These are phyloP conservation scores for Termitomyces sp. DNA, from an alignment of 1,284 basidiomycete species.

Conservation along the genomic window DNA sequence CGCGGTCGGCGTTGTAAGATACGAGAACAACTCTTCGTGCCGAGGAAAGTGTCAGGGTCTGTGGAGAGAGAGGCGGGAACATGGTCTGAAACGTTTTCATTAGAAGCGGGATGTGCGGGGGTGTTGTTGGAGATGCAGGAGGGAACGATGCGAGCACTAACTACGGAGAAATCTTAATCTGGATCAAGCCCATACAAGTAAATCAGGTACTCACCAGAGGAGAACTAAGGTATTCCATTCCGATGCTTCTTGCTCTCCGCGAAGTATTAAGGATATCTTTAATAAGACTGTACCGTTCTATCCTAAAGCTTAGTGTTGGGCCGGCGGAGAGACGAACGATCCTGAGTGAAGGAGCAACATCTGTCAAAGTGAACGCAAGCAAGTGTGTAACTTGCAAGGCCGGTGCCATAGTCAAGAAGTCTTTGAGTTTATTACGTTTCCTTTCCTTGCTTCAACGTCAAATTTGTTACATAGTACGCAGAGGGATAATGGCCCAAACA, in stretches of 20 bases:
- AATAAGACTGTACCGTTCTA: conserved; percentile 89
- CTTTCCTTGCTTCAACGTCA: conserved; percentile 61
- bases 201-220: conserved; percentile 60
- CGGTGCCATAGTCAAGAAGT: conserved; percentile 92
- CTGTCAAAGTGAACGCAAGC: conserved; percentile 86
- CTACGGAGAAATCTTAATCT: conserved; percentile 29
- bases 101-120: conserved; percentile 64
- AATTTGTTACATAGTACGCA: conserved; percentile 1
- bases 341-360: conserved; percentile 81
- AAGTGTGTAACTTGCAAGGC: conserved; percentile 91
- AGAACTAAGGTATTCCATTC: conserved; percentile 82
- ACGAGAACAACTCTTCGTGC: conserved; percentile 91
- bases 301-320: conserved; percentile 90
- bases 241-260: conserved; percentile 67
- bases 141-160: conserved; percentile 77
- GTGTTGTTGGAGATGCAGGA: conserved; percentile 62
- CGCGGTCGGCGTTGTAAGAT: conserved; percentile 84
- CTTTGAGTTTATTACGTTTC: conserved; percentile 88
- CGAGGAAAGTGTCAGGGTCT: conserved; percentile 73
- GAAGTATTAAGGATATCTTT: conserved; percentile 76
- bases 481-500: conserved; percentile 21
- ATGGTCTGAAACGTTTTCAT: conserved; percentile 87
- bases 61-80: conserved; percentile 82
- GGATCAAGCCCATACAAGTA: background rate
- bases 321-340: conserved; percentile 89